Conservation (phyloP, 1,284 basidiomycete genomes). For the Ganoderma sinense region DNA sequence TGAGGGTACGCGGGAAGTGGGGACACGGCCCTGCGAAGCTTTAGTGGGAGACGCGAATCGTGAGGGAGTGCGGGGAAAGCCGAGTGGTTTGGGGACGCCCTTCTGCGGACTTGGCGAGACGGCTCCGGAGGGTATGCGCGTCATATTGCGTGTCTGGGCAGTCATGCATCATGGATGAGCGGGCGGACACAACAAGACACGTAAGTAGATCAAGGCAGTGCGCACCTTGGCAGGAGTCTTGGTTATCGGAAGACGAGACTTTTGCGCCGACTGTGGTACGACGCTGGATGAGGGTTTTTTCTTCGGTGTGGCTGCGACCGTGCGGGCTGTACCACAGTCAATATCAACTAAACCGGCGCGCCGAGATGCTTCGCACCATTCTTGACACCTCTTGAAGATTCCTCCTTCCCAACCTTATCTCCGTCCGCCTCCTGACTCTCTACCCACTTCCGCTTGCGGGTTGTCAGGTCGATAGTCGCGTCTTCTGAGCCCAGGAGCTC, state of each 20-base stretch:
- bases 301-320: slow-evolving; percentile 56
- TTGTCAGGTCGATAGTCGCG: slow-evolving; percentile 66
- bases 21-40: slow-evolving; percentile 30
- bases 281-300: slow-evolving; percentile 58
- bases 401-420: slow-evolving; percentile 31
- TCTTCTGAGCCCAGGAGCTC: slow-evolving; percentile 52
- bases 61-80: slow-evolving; percentile 41
- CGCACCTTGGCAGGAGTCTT: slow-evolving; percentile 60
- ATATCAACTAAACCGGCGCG: background rate
- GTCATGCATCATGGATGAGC: background rate
- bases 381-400: slow-evolving; percentile 60
- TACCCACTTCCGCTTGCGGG: slow-evolving; percentile 78
- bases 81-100: slow-evolving; percentile 37
- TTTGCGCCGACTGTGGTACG: slow-evolving; percentile 56
- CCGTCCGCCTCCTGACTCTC: slow-evolving; percentile 62
- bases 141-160: slow-evolving; percentile 32
- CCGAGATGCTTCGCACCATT: slow-evolving; percentile 53
- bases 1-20: slow-evolving; percentile 60
- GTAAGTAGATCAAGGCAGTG: slow-evolving; percentile 11
- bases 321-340: slow-evolving; percentile 53
- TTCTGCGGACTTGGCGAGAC: slow-evolving; percentile 67
- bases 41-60: slow-evolving; percentile 56
- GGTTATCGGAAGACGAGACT: slow-evolving; percentile 48
- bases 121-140: slow-evolving; percentile 41
- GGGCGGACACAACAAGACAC: background rate